These are phyloP conservation scores for Urochloa ruziziensis DNA, from an alignment of 176 grass and related monocot species.

Conservation along the genomic window DNA sequence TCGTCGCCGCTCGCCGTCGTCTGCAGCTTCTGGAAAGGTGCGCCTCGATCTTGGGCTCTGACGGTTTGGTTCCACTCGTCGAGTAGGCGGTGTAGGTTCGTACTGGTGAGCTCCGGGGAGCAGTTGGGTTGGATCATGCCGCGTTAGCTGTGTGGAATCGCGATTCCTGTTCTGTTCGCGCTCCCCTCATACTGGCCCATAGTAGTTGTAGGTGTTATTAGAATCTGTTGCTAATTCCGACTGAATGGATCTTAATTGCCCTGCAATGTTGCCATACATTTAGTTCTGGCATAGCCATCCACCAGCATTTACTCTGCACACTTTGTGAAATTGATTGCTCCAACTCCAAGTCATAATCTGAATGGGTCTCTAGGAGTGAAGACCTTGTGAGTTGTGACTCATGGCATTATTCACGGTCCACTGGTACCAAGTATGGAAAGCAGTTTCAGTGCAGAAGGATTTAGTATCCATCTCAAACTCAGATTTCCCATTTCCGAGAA, in stretches of 20 bases:
- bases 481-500: neutral
- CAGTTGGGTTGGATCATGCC: neutral
- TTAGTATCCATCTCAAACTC: neutral
- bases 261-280: slow-evolving; percentile 21
- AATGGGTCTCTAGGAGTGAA: neutral
- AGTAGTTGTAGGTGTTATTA: neutral
- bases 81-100: neutral
- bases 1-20: slow-evolving; percentile 82
- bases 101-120: neutral
- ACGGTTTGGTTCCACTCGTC: neutral
- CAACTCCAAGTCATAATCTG: neutral
- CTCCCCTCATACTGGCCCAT: neutral
- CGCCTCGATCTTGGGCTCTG: neutral
- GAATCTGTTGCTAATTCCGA: neutral
- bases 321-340: neutral
- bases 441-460: neutral
- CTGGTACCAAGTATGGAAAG: neutral
- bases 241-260: neutral
- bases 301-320: neutral
- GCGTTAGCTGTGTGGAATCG: neutral
- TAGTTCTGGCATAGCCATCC: neutral
- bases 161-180: neutral
- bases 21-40: slow-evolving; percentile 96
- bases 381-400: neutral
- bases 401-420: neutral